Conservation (phyloP, 2,329 filamentous ascomycete species). For the Cyanodermella asteris region DNA sequence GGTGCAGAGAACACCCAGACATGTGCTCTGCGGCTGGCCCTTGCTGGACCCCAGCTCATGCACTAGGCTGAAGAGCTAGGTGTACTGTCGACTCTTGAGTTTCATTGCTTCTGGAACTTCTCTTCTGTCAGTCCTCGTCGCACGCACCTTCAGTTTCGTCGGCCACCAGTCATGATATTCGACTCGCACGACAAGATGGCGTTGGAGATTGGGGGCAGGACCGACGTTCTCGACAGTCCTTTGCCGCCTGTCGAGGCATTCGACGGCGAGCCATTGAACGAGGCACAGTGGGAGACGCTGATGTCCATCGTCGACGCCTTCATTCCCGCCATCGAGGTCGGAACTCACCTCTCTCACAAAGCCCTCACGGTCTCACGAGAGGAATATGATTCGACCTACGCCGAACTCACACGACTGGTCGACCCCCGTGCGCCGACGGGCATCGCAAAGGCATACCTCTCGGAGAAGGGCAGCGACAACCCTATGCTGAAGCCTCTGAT, state of each 20-base stretch:
- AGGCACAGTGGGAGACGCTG: conserved; percentile 36
- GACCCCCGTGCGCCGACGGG: conserved; percentile 5
- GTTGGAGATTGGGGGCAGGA: background rate
- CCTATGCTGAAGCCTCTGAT: conserved; percentile 28
- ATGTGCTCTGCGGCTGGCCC: too few relatives aligned
- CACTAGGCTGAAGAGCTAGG: too few relatives aligned
- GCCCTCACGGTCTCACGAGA: conserved; percentile 18
- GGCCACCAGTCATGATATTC: too few relatives aligned
- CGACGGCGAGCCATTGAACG: conserved; percentile 25
- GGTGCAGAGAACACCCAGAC: too few relatives aligned
- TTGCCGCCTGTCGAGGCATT: conserved; percentile 27
- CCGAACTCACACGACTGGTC: conserved; percentile 10
- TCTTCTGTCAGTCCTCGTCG: background rate
- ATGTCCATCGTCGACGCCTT: conserved; percentile 35
- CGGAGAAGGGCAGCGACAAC: conserved; percentile 24
- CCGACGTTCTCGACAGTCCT: conserved; percentile 18
- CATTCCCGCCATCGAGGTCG: conserved; percentile 29
- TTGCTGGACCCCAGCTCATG: too few relatives aligned
- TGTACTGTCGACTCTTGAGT: too few relatives aligned
- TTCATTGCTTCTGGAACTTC: too few relatives aligned
- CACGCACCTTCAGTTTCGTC: too few relatives aligned
- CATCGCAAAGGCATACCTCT: conserved; percentile 21
- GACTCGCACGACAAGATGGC: too few relatives aligned
- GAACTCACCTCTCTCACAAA: conserved; percentile 14
- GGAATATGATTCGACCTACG: conserved; percentile 19